phyloP scores from a whole-genome alignment of 257 asterid genomes.

The Penstemon newberryi region DNA sequence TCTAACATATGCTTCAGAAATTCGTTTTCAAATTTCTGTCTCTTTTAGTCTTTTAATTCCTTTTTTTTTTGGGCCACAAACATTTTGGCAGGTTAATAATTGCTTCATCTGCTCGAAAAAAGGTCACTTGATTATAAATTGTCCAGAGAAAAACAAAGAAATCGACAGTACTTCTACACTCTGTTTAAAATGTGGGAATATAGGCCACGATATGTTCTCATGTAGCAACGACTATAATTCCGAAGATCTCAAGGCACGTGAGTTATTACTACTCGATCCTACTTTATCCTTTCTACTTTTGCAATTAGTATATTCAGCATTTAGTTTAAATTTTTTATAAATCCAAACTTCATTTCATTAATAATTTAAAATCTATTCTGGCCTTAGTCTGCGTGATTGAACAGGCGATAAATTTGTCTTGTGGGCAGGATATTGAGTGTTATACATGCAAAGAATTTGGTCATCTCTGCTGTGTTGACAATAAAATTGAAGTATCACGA shows the following conservation, averaged over 20 bases:
- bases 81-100: constrained; percentile 34
- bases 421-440: constrained; percentile 46
- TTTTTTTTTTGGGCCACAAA: not conserved
- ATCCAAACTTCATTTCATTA: not conserved
- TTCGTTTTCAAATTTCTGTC: not conserved
- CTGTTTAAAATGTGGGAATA: constrained; percentile 48
- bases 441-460: constrained; percentile 45
- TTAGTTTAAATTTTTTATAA: not conserved
- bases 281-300: not conserved
- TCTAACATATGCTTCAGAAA: constrained; percentile 14
- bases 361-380: not conserved
- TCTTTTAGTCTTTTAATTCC: constrained; percentile 5
- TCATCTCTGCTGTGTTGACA: constrained; percentile 47
- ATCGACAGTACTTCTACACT: constrained; percentile 27
- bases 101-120: constrained; percentile 38
- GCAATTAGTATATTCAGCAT: not conserved
- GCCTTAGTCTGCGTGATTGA: not conserved
- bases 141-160: constrained; percentile 34
- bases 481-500: constrained; percentile 28
- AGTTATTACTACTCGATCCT: not conserved
- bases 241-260: constrained; percentile 54
- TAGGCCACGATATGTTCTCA: constrained; percentile 44
- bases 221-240: constrained; percentile 40
- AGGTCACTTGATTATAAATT: constrained; percentile 39
- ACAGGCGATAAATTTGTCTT: not conserved